These are phyloP conservation scores for Sungouiella thailandica DNA, from an alignment of 805 yeast species.

Conservation along the genomic window DNA sequence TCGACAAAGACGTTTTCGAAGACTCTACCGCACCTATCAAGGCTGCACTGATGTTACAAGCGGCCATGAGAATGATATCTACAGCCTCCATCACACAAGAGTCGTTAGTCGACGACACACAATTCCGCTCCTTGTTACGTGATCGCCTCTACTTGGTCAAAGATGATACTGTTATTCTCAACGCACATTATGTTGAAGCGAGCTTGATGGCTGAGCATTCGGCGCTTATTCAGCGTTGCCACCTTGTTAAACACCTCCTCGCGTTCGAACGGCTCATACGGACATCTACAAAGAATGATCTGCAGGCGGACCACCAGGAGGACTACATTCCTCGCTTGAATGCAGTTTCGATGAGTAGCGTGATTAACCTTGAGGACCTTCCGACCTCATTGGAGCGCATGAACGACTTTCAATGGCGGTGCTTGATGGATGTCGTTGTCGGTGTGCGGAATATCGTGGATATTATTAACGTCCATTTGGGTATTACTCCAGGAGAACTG, in stretches of 20 bases:
- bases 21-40: conserved; percentile 9
- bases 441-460: conserved; percentile 19
- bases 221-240: conserved; percentile 15
- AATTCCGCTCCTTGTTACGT: conserved; percentile 6
- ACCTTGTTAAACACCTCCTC: conserved; percentile 26
- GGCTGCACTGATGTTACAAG: conserved; percentile 10
- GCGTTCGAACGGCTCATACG: conserved; percentile 31
- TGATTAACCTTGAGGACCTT: conserved; percentile 17
- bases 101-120: conserved; percentile 1
- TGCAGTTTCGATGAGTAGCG: conserved; percentile 18
- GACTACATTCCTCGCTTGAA: conserved; percentile 11
- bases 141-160: conserved; percentile 4
- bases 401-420: conserved; percentile 21
- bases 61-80: conserved; percentile 9
- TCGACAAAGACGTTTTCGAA: conserved; percentile 3
- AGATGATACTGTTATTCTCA: conserved; percentile 27
- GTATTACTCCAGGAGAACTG: conserved; percentile 2
- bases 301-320: conserved; percentile 6
- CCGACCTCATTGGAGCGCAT: conserved; percentile 9
- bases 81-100: conserved; percentile 5
- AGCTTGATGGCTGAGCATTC: conserved; percentile 25
- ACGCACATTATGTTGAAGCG: conserved; percentile 29
- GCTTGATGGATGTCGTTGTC: conserved; percentile 24
- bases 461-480: conserved; percentile 16
- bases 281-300: conserved; percentile 2